Base-by-base conservation (phyloP, 2,329 filamentous ascomycete genomes). In the Gliomastix tumulicola region DNA sequence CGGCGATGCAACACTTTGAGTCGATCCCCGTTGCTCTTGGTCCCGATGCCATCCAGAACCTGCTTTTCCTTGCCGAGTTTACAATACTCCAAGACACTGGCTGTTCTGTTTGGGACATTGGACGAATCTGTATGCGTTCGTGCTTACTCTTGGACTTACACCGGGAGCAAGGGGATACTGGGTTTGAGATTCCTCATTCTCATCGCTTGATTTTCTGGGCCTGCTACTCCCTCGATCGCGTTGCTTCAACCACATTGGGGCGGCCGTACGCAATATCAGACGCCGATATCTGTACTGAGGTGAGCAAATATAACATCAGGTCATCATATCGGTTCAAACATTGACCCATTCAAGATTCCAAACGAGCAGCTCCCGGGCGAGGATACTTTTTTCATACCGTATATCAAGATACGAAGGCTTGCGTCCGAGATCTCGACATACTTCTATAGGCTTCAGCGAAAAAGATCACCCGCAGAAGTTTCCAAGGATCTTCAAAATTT, bases 171-270 rank as follows among this genome's bases (percentile, higher is more conserved):
- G 18, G 4, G 32, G 42, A 25, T 25, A 9, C n/a, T 9, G 1
- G n/a, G 37, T 44, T 52, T 1, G 21, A 63, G 7, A 42, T 55
- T 9, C 55, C 61, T 20, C 62, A 66, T 30, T 49, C 58, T 12
- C 52, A 49, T 23, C 53, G 61, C 1, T 47, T 62, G 2, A 55
- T 66, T 1, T 68, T 68, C 41, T 66, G 64, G 65, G 53, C 62
- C 27, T 63, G 58, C 41, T 68, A 67, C 35, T 50, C 65, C 16
- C 57, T 65, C 13, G 63, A 66, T 37, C 48, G 63, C 22, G n/a
- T 25, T 9, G 22, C 22, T n/a, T 25, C 22, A n/a, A 25, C n/a
- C 9, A 25, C 22, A 9, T n/a, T 25, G 9, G 22, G 22, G 9
- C 22, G 22, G 22, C 22, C 22, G 22, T 25, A 9, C n/a, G 9